phyloP scores from a whole-genome alignment of 345 rosid species.

The Anastatica hierochuntica region DNA sequence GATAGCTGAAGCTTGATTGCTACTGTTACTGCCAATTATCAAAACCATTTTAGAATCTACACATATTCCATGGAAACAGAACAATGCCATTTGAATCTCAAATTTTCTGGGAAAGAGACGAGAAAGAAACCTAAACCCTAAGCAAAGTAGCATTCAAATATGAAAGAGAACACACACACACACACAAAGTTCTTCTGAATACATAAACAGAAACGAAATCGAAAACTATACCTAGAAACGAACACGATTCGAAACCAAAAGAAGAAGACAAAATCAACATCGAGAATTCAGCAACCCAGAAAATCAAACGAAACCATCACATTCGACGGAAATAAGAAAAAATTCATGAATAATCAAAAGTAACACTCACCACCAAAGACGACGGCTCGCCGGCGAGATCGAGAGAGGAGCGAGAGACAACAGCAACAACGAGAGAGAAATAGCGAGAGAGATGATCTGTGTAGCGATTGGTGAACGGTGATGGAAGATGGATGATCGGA shows the following conservation, averaged over 20 bases:
- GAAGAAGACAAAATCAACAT: neutral
- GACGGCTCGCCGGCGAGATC: constrained; percentile 24
- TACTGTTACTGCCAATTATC: constrained; percentile 16
- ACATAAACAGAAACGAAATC: neutral
- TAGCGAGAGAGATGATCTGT: constrained; percentile 8
- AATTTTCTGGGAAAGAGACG: too few species aligned
- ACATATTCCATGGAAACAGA: neutral
- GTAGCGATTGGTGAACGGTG: constrained; percentile 18
- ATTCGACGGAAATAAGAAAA: neutral
- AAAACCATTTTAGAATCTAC: constrained; percentile 7
- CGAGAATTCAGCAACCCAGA: neutral
- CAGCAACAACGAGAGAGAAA: neutral
- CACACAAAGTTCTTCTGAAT: neutral
- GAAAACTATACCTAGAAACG: neutral
- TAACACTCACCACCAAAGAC: constrained; percentile 23
- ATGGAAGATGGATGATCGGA: constrained; percentile 17
- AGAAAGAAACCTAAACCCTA: neutral
- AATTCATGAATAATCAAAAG: neutral
- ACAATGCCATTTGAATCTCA: neutral
- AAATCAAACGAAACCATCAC: neutral
- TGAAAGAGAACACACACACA: neutral
- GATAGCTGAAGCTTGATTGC: constrained; percentile 10
- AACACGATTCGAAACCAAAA: neutral
- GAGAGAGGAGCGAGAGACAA: neutral
- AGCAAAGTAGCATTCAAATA: neutral